Base-by-base conservation (phyloP, 257 asterid genomes). In the Scutellaria galericulata region DNA sequence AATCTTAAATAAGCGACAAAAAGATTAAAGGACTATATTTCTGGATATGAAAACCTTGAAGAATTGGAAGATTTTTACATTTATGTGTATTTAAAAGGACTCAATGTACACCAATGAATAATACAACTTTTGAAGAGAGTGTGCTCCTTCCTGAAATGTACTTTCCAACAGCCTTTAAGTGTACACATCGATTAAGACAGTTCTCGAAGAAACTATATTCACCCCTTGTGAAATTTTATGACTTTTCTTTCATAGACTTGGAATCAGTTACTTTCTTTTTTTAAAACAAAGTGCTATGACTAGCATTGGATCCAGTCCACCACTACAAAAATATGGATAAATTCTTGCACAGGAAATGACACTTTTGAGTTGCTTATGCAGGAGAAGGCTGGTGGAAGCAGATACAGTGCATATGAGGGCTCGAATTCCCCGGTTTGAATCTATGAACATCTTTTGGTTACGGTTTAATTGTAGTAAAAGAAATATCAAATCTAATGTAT, bases 381-480 rank as follows among this genome's bases (percentile, higher is more conserved):
- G 98, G 99, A 86, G 77, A 82, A 75, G 71, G 51, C 89, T 37
- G 84, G 93, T 72, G 96, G 90, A 82, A 85, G 85, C 77, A 85
- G 84, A 90, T 87, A 80, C 60, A 82, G 79, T 68, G 79, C 88
- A 37, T 83, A 83, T 56, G 96, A 87, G 83, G 90, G 84, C 63
- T 83, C 79, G 79, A 82, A 80, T 74, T 94, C 99, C 37, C 95
- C 93, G 84, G 96, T 93, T 42, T 73, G 71, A 79, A 71, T 72
- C 81, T 75, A 56, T 68, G 63, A 60, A 59, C 79, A 78, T 62
- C 35, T 47, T 64, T 71, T 45, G 5, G 35, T 75, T 47, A 13
- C 14, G 15, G 56, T 55, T 76, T 14, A 35, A 9, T 78, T 73
- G 57, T 63, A 8, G 52, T 35, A 31, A 41, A 60, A 64, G 42